Conservation (phyloP, 768 basidiomycete genomes). For the Boletus rubroflammeus region DNA sequence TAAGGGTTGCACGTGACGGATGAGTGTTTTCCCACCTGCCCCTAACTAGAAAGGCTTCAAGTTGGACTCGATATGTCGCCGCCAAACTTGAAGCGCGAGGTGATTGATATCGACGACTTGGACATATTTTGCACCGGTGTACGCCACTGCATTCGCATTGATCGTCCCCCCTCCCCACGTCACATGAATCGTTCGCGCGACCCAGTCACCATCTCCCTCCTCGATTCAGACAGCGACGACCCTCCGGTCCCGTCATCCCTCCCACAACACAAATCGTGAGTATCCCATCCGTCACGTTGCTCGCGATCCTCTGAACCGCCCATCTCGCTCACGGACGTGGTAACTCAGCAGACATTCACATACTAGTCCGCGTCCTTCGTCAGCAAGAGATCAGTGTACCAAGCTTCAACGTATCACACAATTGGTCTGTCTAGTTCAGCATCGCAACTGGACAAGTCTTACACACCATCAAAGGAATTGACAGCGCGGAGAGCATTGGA, state of each 20-base stretch:
- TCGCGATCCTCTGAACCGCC: background rate
- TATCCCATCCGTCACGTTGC: background rate
- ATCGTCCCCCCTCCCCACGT: conserved; percentile 11
- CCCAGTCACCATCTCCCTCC: conserved; percentile 10
- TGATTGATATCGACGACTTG: conserved; percentile 28
- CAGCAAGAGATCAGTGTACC: conserved; percentile 7
- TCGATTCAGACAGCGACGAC: conserved; percentile 18
- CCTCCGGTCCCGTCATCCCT: background rate
- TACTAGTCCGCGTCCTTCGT: background rate
- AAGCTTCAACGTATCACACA: conserved; percentile 26
- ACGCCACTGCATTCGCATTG: conserved; percentile 13
- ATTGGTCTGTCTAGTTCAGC: conserved; percentile 9
- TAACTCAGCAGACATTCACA: background rate
- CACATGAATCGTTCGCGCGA: conserved; percentile 9
- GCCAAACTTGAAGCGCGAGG: conserved; percentile 6
- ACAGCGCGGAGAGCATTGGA: conserved; percentile 10
- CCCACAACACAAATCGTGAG: conserved; percentile 3
- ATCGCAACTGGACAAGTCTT: background rate
- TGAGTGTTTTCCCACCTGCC: background rate
- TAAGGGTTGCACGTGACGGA: conserved; percentile 10
- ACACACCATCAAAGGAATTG: conserved; percentile 23
- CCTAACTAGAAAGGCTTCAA: background rate
- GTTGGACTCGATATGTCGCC: background rate
- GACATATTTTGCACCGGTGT: conserved; percentile 21
- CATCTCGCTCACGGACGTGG: background rate